These are phyloP conservation scores for Solanum hybrid DNA, from an alignment of 305 asterid genomes.

Conservation along the genomic window DNA sequence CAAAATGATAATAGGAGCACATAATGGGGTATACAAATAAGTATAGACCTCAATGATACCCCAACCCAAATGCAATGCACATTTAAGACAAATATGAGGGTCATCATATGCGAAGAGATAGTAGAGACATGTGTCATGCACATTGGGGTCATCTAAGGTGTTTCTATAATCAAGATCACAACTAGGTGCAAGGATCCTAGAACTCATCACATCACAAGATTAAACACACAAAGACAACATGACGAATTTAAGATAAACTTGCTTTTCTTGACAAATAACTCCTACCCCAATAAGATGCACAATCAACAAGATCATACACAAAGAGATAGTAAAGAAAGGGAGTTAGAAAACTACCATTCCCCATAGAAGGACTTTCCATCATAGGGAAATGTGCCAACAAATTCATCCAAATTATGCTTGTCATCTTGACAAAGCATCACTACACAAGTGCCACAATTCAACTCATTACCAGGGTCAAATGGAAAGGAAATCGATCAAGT, in stretches of 20 bases:
- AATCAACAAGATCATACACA: background rate
- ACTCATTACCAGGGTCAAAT: background rate
- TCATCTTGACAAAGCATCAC: background rate
- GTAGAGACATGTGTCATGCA: background rate
- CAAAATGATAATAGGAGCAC: background rate
- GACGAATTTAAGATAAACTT: background rate
- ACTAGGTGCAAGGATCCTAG: background rate
- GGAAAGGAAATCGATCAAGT: background rate
- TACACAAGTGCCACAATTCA: background rate
- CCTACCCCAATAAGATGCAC: background rate
- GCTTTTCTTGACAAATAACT: background rate
- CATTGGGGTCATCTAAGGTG: background rate
- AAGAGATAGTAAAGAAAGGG: background rate
- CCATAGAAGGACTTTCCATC: background rate
- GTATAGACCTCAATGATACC: background rate
- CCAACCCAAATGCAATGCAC: background rate
- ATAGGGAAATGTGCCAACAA: too few species aligned
- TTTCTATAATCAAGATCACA: background rate
- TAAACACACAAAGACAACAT: background rate
- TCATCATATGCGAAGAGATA: background rate
- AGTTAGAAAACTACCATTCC: background rate
- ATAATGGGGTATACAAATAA: background rate
- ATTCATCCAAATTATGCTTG: background rate
- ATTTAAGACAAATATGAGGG: background rate
- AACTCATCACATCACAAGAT: background rate